Evolutionary conservation across 2,329 filamentous ascomycete species (phyloP).

Genomic region (Aspergillus sp.): DNA sequence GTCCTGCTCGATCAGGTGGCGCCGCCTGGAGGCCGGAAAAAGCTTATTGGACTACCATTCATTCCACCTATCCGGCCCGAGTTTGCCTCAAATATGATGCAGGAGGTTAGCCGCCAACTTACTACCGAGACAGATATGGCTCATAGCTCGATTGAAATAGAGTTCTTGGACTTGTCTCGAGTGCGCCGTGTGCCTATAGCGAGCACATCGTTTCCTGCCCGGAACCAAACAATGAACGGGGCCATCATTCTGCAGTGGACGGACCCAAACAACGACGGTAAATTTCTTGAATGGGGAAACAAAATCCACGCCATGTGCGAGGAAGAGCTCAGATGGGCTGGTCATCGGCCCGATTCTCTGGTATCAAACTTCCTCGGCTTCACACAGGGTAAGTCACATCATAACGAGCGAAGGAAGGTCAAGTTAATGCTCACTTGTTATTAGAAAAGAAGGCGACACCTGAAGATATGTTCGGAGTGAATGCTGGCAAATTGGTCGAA

Average conservation of each 20-base stretch:
- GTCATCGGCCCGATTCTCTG: constrained; percentile 2
- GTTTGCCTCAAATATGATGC: constrained; percentile 18
- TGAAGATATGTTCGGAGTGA: too few relatives aligned
- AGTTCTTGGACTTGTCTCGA: constrained; percentile 31
- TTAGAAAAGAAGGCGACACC: too few relatives aligned
- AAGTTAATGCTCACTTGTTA: too few relatives aligned
- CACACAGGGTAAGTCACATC: constrained; percentile 2
- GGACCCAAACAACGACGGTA: constrained; percentile 22
- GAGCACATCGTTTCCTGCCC: constrained; percentile 35
- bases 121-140: constrained; percentile 14
- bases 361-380: constrained; percentile 3
- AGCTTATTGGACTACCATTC: constrained; percentile 32
- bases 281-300: constrained; percentile 27
- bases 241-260: constrained; percentile 30
- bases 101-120: constrained; percentile 18
- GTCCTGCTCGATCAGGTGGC: constrained; percentile 20
- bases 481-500: too few relatives aligned
- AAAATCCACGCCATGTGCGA: constrained; percentile 21
- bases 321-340: constrained; percentile 9
- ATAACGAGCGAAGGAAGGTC: too few relatives aligned
- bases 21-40: constrained; percentile 21
- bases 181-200: constrained; percentile 19
- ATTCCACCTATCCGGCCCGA: constrained; percentile 26
- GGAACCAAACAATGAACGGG: constrained; percentile 33
- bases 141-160: constrained; percentile 24